Evolutionary conservation across 225 moss, liverwort and hornwort genomes (phyloP).

Genomic region (Pleurozium schreberi): DNA sequence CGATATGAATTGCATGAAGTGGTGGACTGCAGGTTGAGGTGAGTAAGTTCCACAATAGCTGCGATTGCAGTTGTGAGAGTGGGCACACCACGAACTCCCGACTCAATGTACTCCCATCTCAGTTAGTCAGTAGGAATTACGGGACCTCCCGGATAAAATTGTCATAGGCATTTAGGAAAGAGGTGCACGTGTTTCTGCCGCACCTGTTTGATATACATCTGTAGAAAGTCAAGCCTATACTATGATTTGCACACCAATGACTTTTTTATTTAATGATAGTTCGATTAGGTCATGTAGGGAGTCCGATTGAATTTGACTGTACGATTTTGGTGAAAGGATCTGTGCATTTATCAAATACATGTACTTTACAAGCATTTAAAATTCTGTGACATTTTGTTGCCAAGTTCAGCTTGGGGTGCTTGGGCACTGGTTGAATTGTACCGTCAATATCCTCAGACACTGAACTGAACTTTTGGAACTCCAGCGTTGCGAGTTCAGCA

Average conservation of each 20-base stretch:
- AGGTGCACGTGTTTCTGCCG: background rate
- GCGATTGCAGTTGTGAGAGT: constrained; percentile 14
- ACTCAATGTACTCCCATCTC: background rate
- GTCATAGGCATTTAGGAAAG: background rate
- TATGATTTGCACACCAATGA: background rate
- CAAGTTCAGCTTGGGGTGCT: background rate
- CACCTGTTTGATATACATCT: constrained; percentile 13
- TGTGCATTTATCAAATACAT: constrained; percentile 6
- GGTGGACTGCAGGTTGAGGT: constrained; percentile 5
- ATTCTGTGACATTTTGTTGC: background rate
- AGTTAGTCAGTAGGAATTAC: background rate
- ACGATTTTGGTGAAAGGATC: constrained; percentile 13
- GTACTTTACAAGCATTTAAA: background rate
- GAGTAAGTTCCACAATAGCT: constrained; percentile 6
- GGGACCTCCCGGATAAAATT: background rate
- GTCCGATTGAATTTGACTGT: constrained; percentile 9
- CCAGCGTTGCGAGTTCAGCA: background rate
- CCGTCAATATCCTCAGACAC: background rate
- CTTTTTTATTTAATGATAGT: background rate
- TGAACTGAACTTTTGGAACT: background rate
- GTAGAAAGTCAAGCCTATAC: background rate
- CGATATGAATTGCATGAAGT: background rate
- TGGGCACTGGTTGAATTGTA: background rate
- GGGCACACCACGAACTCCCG: background rate
- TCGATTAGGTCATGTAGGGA: constrained; percentile 3